phyloP scores from a whole-genome alignment of 2,329 filamentous ascomycete genomes.

The Penicillium sp. region DNA sequence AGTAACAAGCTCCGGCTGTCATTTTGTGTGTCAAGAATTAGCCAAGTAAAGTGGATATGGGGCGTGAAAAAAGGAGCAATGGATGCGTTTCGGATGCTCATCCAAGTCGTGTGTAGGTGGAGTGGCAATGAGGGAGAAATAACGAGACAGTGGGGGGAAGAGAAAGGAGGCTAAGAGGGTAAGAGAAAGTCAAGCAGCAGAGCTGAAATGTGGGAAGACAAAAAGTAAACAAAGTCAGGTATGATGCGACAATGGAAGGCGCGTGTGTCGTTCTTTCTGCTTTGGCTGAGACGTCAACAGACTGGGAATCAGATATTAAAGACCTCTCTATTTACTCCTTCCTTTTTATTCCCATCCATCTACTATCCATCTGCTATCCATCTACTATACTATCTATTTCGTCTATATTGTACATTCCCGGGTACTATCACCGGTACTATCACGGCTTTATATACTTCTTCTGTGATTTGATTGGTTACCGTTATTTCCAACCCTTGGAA shows the following conservation, averaged over 20 bases:
- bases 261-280: not conserved
- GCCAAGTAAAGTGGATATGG: no score
- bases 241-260: not conserved
- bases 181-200: no score
- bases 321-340: no score
- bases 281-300: not conserved
- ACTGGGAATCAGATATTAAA: not conserved
- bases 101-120: not conserved
- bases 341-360: not conserved
- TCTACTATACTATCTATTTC: not conserved
- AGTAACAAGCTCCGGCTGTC: not conserved
- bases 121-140: no score
- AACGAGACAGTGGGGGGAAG: no score
- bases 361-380: no score
- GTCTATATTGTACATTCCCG: not conserved
- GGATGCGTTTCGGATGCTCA: not conserved
- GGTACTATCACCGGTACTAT: no score
- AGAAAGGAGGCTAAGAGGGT: no score
- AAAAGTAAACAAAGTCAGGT: not conserved
- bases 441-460: not conserved
- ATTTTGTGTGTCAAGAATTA: not conserved
- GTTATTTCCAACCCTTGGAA: not conserved
- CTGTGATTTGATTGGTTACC: not conserved
- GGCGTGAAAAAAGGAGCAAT: not conserved
- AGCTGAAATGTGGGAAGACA: not conserved